phyloP scores from a whole-genome alignment of 345 rosid genomes.

The Trapa bicornis region DNA sequence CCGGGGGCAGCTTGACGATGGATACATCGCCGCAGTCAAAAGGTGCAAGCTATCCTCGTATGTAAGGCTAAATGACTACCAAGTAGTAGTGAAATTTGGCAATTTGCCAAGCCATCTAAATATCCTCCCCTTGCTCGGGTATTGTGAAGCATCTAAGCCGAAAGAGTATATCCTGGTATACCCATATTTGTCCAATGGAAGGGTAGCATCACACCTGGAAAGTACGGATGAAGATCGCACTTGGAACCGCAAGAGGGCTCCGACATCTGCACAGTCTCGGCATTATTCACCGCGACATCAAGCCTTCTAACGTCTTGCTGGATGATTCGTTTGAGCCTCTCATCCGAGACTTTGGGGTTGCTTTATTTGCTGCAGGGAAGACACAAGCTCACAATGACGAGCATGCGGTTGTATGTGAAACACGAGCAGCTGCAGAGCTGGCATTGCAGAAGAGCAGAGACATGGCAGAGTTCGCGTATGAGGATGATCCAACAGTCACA shows the following conservation, averaged over 20 bases:
- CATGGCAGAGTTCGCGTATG: not conserved
- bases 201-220: not conserved
- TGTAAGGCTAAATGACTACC: not conserved
- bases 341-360: constrained; percentile 7
- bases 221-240: not conserved
- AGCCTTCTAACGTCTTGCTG: not conserved
- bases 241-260: constrained; percentile 9
- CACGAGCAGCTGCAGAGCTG: too few relatives aligned
- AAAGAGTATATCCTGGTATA: not conserved
- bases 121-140: constrained; percentile 1
- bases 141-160: not conserved
- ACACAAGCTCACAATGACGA: not conserved
- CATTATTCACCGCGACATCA: constrained; percentile 6
- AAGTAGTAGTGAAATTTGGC: not conserved
- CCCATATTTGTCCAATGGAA: constrained; percentile 4
- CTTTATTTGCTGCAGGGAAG: not conserved
- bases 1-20: constrained; percentile 2
- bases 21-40: constrained; percentile 7
- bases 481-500: too few relatives aligned
- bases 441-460: not conserved
- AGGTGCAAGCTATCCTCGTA: not conserved
- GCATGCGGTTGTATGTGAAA: not conserved
- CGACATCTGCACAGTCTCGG: constrained; percentile 4
- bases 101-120: constrained; percentile 3
- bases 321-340: constrained; percentile 7